These are phyloP conservation scores for Aspergillus kassunensis DNA, from an alignment of 495 filamentous ascomycete genomes.

Conservation along the genomic window DNA sequence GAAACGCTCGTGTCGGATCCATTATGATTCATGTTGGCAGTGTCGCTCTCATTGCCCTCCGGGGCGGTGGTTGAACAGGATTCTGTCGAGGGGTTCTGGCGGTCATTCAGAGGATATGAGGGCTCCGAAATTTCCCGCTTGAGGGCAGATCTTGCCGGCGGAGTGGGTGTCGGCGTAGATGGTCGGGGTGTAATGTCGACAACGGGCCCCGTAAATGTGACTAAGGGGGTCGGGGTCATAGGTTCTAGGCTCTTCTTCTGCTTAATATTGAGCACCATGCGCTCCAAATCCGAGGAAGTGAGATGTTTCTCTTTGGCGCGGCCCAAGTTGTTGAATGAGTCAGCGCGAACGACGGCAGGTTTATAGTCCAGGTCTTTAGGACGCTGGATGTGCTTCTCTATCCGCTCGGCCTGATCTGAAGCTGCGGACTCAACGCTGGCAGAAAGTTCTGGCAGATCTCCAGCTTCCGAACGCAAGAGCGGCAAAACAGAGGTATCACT, in stretches of 20 bases:
- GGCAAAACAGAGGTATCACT: constrained; percentile 41
- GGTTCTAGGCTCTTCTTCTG: constrained; percentile 67
- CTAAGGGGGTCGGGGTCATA: constrained; percentile 38
- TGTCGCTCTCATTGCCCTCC: constrained; percentile 46
- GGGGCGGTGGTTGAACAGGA: constrained; percentile 53
- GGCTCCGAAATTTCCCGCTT: constrained; percentile 12
- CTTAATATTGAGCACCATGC: constrained; percentile 86
- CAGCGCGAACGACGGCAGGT: constrained; percentile 44
- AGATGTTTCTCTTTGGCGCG: constrained; percentile 84
- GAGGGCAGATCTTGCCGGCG: constrained; percentile 33
- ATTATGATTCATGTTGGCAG: constrained; percentile 29
- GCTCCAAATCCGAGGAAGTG: constrained; percentile 78
- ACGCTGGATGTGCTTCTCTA: constrained; percentile 59
- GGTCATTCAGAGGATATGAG: constrained; percentile 16
- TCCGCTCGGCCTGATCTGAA: constrained; percentile 68
- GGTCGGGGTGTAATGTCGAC: constrained; percentile 48
- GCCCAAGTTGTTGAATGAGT: constrained; percentile 51
- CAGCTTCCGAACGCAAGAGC: constrained; percentile 40
- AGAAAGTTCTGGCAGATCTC: constrained; percentile 81
- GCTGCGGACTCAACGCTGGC: constrained; percentile 80
- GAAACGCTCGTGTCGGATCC: constrained; percentile 54
- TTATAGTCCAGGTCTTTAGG: constrained; percentile 41
- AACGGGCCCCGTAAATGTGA: constrained; percentile 48
- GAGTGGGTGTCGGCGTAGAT: constrained; percentile 41
- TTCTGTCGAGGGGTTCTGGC: constrained; percentile 44